A percentile compares a stretch with the other conserved stretches of the same genome.
Evolutionary conservation across 1,284 basidiomycete genomes (phyloP).

Genomic region (Cutaneotrichosporon mucoides): DNA sequence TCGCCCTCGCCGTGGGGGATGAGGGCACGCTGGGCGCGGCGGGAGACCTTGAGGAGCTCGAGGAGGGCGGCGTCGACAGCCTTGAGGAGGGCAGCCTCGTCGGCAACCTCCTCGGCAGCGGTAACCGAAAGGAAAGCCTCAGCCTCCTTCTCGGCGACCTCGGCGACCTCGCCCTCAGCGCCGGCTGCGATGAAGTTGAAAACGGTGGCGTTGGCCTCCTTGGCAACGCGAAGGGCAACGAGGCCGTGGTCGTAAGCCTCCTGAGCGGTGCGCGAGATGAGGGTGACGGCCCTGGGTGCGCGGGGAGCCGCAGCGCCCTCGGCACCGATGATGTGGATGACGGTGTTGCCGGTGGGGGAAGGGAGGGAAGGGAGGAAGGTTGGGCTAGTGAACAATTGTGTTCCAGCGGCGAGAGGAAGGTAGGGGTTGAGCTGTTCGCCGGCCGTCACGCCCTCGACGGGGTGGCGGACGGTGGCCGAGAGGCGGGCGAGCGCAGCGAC

Average conservation of each 20-base stretch:
- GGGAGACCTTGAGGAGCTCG: constrained; percentile 60
- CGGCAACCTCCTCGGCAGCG: constrained; percentile 1
- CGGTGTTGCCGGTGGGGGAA: constrained; percentile 17
- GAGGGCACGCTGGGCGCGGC: constrained; percentile 59
- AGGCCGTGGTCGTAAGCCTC: constrained; percentile 70
- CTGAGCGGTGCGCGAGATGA: constrained; percentile 62
- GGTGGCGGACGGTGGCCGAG: constrained; percentile 40
- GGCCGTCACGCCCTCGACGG: constrained; percentile 25
- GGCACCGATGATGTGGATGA: constrained; percentile 40
- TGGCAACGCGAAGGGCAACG: constrained; percentile 63
- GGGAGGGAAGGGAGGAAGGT: constrained; percentile 42
- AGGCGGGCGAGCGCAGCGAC: constrained; percentile 37
- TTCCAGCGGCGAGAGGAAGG: constrained; percentile 37
- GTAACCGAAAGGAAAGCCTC: constrained; percentile 49
- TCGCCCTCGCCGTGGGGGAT: constrained; percentile 55
- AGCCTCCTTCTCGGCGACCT: constrained; percentile 50
- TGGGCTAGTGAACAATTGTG: constrained; percentile 39
- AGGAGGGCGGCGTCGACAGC: constrained; percentile 63
- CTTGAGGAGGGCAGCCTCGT: constrained; percentile 50
- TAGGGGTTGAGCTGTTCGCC: constrained; percentile 42
- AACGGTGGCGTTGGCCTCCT: constrained; percentile 60
- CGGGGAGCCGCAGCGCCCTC: constrained; percentile 30
- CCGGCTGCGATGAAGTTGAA: constrained; percentile 70
- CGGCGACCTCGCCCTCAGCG: constrained; percentile 48
- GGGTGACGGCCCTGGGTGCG: constrained; percentile 50